A percentile compares a stretch with the other conserved stretches of the same genome.
Conservation (phyloP, 805 yeast genomes). For the Myxozyma nipponensis region DNA sequence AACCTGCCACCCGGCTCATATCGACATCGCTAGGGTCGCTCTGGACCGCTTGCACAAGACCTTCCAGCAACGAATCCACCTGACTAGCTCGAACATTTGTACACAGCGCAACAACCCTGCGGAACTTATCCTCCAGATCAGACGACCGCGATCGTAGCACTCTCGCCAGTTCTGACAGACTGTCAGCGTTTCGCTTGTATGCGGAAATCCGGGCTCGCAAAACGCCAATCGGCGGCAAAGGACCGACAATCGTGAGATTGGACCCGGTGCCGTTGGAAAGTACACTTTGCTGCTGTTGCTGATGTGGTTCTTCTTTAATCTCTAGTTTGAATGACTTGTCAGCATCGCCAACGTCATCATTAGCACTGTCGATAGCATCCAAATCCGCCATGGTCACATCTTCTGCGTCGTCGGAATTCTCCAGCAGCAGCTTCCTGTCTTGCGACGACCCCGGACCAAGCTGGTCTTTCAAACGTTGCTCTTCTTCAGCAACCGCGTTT, state of each 20-base stretch:
- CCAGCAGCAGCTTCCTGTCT: too few species aligned
- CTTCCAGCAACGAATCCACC: constrained; percentile 78
- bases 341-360: constrained; percentile 58
- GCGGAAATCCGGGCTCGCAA: constrained; percentile 78
- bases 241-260: not conserved
- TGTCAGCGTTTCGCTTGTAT: constrained; percentile 64
- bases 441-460: constrained; percentile 20
- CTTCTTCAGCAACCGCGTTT: constrained; percentile 52
- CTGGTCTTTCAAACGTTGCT: constrained; percentile 43
- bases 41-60: constrained; percentile 84
- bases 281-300: too few species aligned
- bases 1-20: constrained; percentile 53
- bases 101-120: constrained; percentile 83
- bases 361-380: constrained; percentile 15
- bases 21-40: constrained; percentile 72
- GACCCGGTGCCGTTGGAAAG: not conserved
- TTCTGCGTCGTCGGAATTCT: constrained; percentile 9
- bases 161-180: constrained; percentile 50
- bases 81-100: constrained; percentile 79
- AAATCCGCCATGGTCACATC: constrained; percentile 24
- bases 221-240: constrained; percentile 48
- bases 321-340: constrained; percentile 85
- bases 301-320: constrained; percentile 38
- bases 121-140: constrained; percentile 69
- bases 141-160: constrained; percentile 52